Percentiles rank a stretch among this genome's conserved stretches.
phyloP scores from a whole-genome alignment of 139 green algal species.

The Ettlia oleoabundans region DNA sequence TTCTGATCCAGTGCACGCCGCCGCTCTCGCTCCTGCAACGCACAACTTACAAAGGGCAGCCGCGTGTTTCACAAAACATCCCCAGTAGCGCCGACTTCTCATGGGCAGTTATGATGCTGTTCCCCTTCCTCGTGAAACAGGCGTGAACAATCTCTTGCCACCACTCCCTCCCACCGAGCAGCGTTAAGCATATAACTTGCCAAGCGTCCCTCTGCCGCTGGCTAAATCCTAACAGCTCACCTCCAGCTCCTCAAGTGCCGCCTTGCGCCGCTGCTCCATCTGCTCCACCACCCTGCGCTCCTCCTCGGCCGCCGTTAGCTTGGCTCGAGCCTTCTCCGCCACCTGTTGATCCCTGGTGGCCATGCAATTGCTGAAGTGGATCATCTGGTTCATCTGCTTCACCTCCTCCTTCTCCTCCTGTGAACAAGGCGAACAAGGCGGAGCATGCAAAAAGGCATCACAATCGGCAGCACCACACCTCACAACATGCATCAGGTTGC shows the following conservation, averaged over 20 bases:
- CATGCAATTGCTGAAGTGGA: conserved; percentile 30
- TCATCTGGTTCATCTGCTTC: conserved; percentile 37
- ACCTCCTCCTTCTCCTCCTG: conserved; percentile 33
- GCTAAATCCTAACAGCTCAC: background rate
- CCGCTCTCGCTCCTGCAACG: conserved; percentile 29
- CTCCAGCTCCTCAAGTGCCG: conserved; percentile 21
- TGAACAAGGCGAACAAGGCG: background rate
- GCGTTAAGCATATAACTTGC: no score
- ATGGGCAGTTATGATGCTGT: no score
- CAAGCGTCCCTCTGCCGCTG: background rate
- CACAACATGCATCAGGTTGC: no score
- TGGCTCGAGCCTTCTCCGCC: conserved; percentile 1
- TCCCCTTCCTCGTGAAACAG: no score
- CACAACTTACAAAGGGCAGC: background rate
- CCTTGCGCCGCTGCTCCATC: conserved; percentile 27
- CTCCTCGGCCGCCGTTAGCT: background rate
- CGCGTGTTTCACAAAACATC: no score
- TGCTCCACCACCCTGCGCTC: conserved; percentile 15
- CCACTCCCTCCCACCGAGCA: background rate
- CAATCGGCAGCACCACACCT: no score
- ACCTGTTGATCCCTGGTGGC: conserved; percentile 26
- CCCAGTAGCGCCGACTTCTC: no score
- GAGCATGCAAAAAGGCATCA: background rate
- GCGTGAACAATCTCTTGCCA: background rate
- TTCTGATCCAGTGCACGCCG: conserved; percentile 21